phyloP scores from a whole-genome alignment of 805 yeast species.

The Kuraishia molischiana region DNA sequence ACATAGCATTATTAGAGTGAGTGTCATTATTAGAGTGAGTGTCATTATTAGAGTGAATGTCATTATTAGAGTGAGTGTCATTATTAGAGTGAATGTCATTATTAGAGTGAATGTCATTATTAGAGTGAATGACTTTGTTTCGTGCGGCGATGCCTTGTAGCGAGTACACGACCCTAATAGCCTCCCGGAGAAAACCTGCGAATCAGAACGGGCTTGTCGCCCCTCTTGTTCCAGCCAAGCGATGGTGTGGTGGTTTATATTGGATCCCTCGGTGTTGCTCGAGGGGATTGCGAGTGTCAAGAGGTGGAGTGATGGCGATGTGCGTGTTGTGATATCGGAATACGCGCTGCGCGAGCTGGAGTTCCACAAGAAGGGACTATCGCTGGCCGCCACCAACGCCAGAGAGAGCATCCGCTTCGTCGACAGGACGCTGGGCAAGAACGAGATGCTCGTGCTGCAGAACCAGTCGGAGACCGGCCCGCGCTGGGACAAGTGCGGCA shows the following conservation, averaged over 20 bases:
- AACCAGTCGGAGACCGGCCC: constrained; percentile 23
- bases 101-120: too few species aligned
- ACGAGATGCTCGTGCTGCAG: constrained; percentile 2
- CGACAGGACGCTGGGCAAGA: constrained; percentile 25
- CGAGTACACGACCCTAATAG: too few species aligned
- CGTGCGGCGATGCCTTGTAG: too few species aligned
- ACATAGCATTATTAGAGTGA: too few species aligned
- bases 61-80: too few species aligned
- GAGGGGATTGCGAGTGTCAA: constrained; percentile 62
- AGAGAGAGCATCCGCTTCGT: constrained; percentile 55
- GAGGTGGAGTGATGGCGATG: constrained; percentile 41
- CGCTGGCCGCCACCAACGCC: constrained; percentile 53
- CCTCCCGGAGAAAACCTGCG: too few species aligned
- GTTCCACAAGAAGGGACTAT: constrained; percentile 41
- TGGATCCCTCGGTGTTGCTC: constrained; percentile 61
- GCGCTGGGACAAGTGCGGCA: constrained; percentile 36
- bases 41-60: too few species aligned
- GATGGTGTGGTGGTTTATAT: constrained; percentile 33
- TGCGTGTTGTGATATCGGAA: constrained; percentile 38
- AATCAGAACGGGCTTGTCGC: neutral
- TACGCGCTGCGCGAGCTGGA: constrained; percentile 53
- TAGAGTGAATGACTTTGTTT: too few species aligned
- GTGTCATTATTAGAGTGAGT: too few species aligned
- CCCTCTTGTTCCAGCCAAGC: neutral
- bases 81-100: too few species aligned